Percentiles rank a stretch among this genome's conserved stretches.
Conservation (phyloP, 2,329 filamentous ascomycete species). For the Colletotrichum sp. region DNA sequence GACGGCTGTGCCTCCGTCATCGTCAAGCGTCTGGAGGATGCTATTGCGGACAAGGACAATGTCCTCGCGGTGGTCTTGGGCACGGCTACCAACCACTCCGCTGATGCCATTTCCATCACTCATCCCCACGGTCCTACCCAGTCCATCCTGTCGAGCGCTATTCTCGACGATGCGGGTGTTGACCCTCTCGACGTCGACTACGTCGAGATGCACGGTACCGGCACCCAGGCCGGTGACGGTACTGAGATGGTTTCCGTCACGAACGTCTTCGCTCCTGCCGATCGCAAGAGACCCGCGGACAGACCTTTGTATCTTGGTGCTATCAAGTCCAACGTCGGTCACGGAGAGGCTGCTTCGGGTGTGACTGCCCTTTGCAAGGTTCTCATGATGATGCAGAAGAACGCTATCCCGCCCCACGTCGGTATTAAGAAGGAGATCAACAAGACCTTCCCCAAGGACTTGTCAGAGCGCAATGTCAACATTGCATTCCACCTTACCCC, state of each 20-base stretch:
- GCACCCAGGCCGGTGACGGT: conserved; percentile 83
- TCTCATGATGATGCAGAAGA: conserved; percentile 68
- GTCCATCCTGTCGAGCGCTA: conserved; percentile 70
- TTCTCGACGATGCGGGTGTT: conserved; percentile 75
- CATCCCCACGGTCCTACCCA: conserved; percentile 82
- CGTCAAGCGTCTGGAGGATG: conserved; percentile 81
- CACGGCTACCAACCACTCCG: conserved; percentile 81
- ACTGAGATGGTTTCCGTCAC: conserved; percentile 83
- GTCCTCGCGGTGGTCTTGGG: conserved; percentile 79
- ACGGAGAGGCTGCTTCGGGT: conserved; percentile 67
- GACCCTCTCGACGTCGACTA: conserved; percentile 81
- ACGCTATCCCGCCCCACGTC: conserved; percentile 67
- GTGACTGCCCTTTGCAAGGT: conserved; percentile 69
- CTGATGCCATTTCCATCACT: conserved; percentile 82
- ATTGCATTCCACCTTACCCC: conserved; percentile 61
- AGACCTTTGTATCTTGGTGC: conserved; percentile 67
- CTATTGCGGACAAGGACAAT: conserved; percentile 77
- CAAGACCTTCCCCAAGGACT: conserved; percentile 61
- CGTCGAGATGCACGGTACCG: conserved; percentile 90
- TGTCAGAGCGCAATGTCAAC: conserved; percentile 61
- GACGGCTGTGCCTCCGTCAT: conserved; percentile 78
- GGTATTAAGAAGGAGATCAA: conserved; percentile 72
- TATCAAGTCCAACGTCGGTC: conserved; percentile 69
- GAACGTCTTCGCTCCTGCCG: conserved; percentile 53
- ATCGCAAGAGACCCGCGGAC: conserved; percentile 49